Evolutionary conservation across 2,329 filamentous ascomycete species (phyloP).

Genomic region (Pseudogymnoascus sp.): DNA sequence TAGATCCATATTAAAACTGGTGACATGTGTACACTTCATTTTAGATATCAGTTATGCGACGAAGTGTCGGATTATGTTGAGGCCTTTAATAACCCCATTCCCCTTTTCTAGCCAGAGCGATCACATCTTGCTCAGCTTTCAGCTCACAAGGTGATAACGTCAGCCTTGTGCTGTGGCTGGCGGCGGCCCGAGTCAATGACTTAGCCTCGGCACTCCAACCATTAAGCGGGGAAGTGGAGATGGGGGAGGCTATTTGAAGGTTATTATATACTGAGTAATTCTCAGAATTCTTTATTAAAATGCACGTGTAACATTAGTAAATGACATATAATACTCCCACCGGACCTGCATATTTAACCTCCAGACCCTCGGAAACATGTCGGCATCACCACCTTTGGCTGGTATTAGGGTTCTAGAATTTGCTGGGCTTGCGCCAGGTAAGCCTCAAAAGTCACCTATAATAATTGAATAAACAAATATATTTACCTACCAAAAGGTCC

Average conservation of each 20-base stretch:
- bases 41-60: background rate
- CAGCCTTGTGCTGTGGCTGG: background rate
- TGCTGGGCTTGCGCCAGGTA: conserved; percentile 54
- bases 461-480: conserved; percentile 5
- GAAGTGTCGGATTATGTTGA: background rate
- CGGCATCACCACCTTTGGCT: conserved; percentile 38
- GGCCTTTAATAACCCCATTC: background rate
- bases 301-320: background rate
- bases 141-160: background rate
- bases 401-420: conserved; percentile 60
- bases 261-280: background rate
- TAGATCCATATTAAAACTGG: background rate
- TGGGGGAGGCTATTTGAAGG: background rate
- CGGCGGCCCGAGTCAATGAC: background rate
- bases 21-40: background rate
- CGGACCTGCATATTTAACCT: background rate
- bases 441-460: background rate
- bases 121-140: background rate
- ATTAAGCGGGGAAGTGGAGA: background rate
- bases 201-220: background rate
- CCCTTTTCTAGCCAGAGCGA: background rate
- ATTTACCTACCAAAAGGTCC: conserved; percentile 50
- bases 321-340: background rate
- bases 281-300: background rate
- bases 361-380: conserved; percentile 15